Base-by-base conservation (phyloP, 2,329 filamentous ascomycete species). In the Gnomoniopsis smithogilvyi region DNA sequence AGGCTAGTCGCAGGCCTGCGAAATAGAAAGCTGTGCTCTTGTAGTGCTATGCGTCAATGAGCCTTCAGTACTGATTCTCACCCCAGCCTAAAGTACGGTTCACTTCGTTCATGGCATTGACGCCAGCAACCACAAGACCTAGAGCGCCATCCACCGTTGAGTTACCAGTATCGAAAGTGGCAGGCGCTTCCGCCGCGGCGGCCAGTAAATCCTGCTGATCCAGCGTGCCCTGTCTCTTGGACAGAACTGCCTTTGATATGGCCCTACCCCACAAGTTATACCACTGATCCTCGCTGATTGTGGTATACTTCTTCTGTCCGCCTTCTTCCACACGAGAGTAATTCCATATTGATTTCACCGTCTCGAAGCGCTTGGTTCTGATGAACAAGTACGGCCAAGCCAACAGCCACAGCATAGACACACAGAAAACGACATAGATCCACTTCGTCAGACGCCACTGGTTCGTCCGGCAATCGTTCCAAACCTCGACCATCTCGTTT, bases 301-400 rank as follows among this genome's bases (percentile, higher is more conserved):
- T 78, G 52, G 81, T 79, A 65, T 85, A 89, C 24, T 73, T 69
- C 63, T 74, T 80, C 3, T 67, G 54, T 30, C 73, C 77, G 26
- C 70, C 56, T 2, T 60, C 64, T 30, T 69, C 68, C 11, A 67
- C 62, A 3, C 69, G 66, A 3, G 80, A 82, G 64, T 80, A 86
- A 1, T 76, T 71, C 87, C 87, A 92, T 36, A 86, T 78, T 0
- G 82, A 80, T 22, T 78, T 75, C 3, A 84, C 80, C 2, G 90
- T 85, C 63, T 87, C 81, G 74, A 87, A 92, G 51, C 83, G 78
- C 68, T 83, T 85, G 1, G 89, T 92, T 19, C 80, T 73, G 68
- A 91, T 80, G 72, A 84, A 87, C 14, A 92, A 77, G 58, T 83
- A 81, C 0, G 89, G 89, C 89, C 89, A 92, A 3, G 82, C 76